A percentile compares a stretch with the other conserved stretches of the same genome.
Conservation (phyloP, 148 eudicot species). For the Rhododendron kiyosumense region DNA sequence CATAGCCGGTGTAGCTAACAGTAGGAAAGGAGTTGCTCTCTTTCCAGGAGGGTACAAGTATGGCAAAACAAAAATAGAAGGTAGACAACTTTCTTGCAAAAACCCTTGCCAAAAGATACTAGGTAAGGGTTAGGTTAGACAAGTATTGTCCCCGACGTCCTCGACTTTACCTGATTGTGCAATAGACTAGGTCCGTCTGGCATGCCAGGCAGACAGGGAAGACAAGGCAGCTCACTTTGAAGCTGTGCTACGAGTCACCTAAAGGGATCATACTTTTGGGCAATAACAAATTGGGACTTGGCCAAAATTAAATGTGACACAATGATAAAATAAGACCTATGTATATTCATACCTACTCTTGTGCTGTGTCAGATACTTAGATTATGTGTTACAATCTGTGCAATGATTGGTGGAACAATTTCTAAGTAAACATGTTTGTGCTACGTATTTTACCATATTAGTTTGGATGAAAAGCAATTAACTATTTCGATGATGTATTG, state of each 20-base stretch:
- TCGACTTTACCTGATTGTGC: not conserved
- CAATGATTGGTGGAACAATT: not conserved
- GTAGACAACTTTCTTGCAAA: not conserved
- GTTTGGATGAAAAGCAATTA: not conserved
- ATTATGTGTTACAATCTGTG: not conserved
- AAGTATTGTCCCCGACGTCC: not conserved
- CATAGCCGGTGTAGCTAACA: no score
- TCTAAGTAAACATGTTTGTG: not conserved
- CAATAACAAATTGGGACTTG: not conserved
- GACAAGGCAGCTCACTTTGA: not conserved
- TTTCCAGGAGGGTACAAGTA: no score
- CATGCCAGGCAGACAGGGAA: not conserved
- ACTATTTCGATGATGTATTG: not conserved
- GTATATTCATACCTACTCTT: not conserved
- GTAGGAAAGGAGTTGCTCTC: no score
- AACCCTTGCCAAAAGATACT: not conserved
- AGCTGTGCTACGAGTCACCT: not conserved
- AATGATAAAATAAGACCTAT: not conserved
- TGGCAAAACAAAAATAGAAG: no score
- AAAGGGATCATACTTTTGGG: not conserved
- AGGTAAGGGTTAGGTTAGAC: not conserved
- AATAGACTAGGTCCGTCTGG: not conserved
- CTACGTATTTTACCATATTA: not conserved
- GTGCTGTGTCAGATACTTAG: not conserved
- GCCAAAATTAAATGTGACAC: not conserved